A percentile compares a stretch with the other conserved stretches of the same genome.
Evolutionary conservation across 2,329 filamentous ascomycete species (phyloP).

Genomic region (Alternaria sp.): DNA sequence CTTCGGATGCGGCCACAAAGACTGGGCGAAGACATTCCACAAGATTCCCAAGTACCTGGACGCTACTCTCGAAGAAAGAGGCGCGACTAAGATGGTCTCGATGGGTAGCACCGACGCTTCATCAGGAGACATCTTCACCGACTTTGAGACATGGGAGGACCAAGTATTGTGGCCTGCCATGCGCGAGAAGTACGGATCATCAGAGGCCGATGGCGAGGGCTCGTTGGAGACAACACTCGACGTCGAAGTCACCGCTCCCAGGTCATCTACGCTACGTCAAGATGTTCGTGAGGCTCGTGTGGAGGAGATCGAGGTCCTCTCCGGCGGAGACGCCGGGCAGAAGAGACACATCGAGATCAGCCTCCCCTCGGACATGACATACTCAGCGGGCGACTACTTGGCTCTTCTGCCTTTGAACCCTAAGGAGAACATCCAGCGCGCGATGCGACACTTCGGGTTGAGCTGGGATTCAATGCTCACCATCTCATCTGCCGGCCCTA

Average conservation of each 20-base stretch:
- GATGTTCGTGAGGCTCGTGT: slow-evolving; percentile 47
- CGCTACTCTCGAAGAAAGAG: slow-evolving; percentile 33
- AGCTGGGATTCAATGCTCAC: slow-evolving; percentile 72
- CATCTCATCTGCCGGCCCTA: slow-evolving; percentile 65
- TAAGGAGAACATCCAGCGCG: slow-evolving; percentile 65
- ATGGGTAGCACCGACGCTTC: slow-evolving; percentile 47
- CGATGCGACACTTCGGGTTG: slow-evolving; percentile 68
- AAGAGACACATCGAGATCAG: slow-evolving; percentile 53
- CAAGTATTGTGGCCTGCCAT: slow-evolving; percentile 47
- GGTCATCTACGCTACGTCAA: slow-evolving; percentile 45
- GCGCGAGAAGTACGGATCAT: slow-evolving; percentile 38
- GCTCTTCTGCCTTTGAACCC: slow-evolving; percentile 76
- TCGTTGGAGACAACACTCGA: slow-evolving; percentile 37
- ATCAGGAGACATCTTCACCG: slow-evolving; percentile 49
- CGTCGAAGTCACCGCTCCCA: slow-evolving; percentile 43
- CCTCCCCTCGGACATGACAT: slow-evolving; percentile 59
- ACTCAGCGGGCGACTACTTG: slow-evolving; percentile 78
- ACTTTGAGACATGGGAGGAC: slow-evolving; percentile 52
- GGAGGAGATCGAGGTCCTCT: slow-evolving; percentile 39
- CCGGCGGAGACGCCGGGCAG: slow-evolving; percentile 31
- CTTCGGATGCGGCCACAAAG: slow-evolving; percentile 52
- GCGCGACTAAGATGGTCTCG: slow-evolving; percentile 39
- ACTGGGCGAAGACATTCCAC: slow-evolving; percentile 53
- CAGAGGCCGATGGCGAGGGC: slow-evolving; percentile 28
- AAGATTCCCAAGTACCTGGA: slow-evolving; percentile 50